A percentile compares a stretch with the other conserved stretches of the same genome.
phyloP scores from a whole-genome alignment of 2,329 filamentous ascomycete species.

The Cladosporium phlei region DNA sequence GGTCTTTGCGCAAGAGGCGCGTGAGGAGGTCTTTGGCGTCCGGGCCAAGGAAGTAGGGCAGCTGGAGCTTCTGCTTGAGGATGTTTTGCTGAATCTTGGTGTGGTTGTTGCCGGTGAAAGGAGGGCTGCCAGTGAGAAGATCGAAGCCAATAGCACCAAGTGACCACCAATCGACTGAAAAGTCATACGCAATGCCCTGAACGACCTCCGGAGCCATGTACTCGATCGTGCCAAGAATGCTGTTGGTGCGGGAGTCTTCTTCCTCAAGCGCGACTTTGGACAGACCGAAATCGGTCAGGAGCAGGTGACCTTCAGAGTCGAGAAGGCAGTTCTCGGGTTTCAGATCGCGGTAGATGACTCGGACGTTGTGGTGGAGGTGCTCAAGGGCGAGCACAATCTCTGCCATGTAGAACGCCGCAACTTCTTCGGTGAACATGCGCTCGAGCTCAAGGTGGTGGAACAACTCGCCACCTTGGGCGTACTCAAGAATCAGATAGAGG shows the following conservation, averaged over 20 bases:
- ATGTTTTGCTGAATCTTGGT: slow-evolving; percentile 96
- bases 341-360: slow-evolving; percentile 92
- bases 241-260: slow-evolving; percentile 69
- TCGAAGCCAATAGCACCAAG: slow-evolving; percentile 90
- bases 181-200: slow-evolving; percentile 80
- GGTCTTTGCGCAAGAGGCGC: slow-evolving; percentile 85
- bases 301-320: slow-evolving; percentile 82
- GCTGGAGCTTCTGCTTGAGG: slow-evolving; percentile 78
- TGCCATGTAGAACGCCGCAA: slow-evolving; percentile 95
- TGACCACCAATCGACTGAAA: slow-evolving; percentile 98
- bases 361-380: slow-evolving; percentile 85
- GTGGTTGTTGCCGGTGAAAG: slow-evolving; percentile 86
- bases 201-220: slow-evolving; percentile 99
- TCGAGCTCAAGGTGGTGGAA: slow-evolving; percentile 93
- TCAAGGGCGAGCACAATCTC: slow-evolving; percentile 94
- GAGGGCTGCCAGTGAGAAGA: slow-evolving; percentile 84
- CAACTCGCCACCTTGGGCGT: slow-evolving; percentile 92
- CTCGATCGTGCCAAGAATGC: slow-evolving; percentile 88
- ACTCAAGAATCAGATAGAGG: slow-evolving; percentile 94
- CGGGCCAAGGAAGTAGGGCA: slow-evolving; percentile 85
- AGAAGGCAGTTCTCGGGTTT: slow-evolving; percentile 97
- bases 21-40: slow-evolving; percentile 94
- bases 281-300: slow-evolving; percentile 93
- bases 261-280: slow-evolving; percentile 86
- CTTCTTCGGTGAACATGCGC: slow-evolving; percentile 88